phyloP scores from a whole-genome alignment of 2,329 filamentous ascomycete genomes.

The Pestalotiopsis sp. region DNA sequence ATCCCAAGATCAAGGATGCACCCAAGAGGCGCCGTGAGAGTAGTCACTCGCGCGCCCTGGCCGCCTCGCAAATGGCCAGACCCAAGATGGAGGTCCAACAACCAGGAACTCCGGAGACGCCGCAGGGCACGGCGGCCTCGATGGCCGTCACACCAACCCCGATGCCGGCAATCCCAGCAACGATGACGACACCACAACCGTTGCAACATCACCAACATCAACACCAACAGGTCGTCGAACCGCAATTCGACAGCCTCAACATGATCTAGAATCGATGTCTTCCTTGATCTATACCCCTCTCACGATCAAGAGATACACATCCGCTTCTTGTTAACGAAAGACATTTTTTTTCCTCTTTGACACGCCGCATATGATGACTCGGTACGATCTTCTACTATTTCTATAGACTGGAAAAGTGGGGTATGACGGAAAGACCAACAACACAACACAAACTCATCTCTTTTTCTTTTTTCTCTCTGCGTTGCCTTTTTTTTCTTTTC shows the following conservation, averaged over 20 bases:
- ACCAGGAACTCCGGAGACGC: constrained; percentile 47
- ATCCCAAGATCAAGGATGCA: constrained; percentile 71
- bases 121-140: constrained; percentile 35
- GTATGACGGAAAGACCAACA: constrained; percentile 10
- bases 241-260: constrained; percentile 43
- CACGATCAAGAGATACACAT: constrained; percentile 15
- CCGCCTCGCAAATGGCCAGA: constrained; percentile 47
- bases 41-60: constrained; percentile 49
- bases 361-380: constrained; percentile 21
- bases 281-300: constrained; percentile 8
- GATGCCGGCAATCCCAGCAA: constrained; percentile 13
- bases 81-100: constrained; percentile 48
- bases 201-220: constrained; percentile 30
- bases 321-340: constrained; percentile 22
- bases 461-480: constrained; percentile 16
- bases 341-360: constrained; percentile 24
- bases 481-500: constrained; percentile 18
- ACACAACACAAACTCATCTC: not conserved
- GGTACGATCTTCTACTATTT: constrained; percentile 13
- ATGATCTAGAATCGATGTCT: constrained; percentile 43
- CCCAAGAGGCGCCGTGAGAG: constrained; percentile 69
- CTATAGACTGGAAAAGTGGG: constrained; percentile 29
- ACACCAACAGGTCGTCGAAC: constrained; percentile 34
- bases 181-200: constrained; percentile 27
- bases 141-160: constrained; percentile 42